Base-by-base conservation (phyloP, 2,329 filamentous ascomycete genomes). In the Ophiostoma fasciatum region DNA sequence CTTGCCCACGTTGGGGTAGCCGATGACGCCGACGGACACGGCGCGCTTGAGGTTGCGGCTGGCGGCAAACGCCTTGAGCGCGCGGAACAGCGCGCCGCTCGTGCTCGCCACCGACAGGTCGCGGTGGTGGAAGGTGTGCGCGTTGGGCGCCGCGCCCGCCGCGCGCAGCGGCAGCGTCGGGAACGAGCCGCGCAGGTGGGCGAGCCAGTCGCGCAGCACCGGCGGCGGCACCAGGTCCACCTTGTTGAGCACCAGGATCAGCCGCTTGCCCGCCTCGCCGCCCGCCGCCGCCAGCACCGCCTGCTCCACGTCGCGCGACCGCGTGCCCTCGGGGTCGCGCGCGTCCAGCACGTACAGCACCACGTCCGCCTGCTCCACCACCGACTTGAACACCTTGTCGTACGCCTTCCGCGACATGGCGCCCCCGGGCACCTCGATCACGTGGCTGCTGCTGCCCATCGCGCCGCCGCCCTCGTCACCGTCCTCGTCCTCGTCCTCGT, bases 1-100 rank as follows among this genome's bases (percentile, higher is more conserved):
- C 64, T 94, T 94, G 54, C 87, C 87, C 41, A 94, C 87, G 55
- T 94, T 94, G 49, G 87, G 87, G 57, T 94, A 94, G 20, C 87
- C 87, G 48, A 94, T 92, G 43, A 94, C 82, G 45, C 87, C 87
- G 42, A 94, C 87, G 15, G 82, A 87, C 49, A 93, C 75, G 36
- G 85, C 79, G 38, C 87, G 79, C 67, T 93, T 93, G 46, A 94
- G 64, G 54, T 92, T 78, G 49, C 82, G 81, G 42, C 71, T 72
- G 39, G 82, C 78, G 9, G 87, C 82, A 52, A 82, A 94, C 29
- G 82, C 78, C 65, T 94, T 94, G 42, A 94, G 72, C 1, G 87
- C 82, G 49, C 78, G 82, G 66, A 94, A 85, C 9, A 94, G 72
- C 0, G 83, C 77, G 36, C 81, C 70, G 5, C 85, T 84, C 11